phyloP scores from a whole-genome alignment of 2,329 filamentous ascomycete genomes.

The Periconia macrospinosa region DNA sequence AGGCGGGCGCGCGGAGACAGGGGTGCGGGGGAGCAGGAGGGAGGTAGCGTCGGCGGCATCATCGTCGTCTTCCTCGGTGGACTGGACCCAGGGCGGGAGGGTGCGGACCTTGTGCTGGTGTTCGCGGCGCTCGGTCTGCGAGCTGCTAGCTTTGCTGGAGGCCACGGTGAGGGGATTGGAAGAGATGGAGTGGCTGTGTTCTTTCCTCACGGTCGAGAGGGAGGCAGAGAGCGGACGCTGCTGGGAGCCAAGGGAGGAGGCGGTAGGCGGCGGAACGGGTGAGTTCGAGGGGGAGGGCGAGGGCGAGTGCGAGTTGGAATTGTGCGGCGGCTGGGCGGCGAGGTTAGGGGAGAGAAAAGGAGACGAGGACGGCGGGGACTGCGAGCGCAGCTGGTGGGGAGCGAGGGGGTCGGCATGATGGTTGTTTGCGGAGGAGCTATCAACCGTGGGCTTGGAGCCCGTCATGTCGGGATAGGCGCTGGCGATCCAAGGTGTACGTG shows the following conservation, averaged over 20 bases:
- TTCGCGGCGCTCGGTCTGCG: slow-evolving; percentile 33
- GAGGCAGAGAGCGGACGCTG: slow-evolving; percentile 35
- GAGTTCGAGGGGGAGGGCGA: slow-evolving; percentile 14
- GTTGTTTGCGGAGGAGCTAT: slow-evolving; percentile 9
- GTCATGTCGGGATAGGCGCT: slow-evolving; percentile 27
- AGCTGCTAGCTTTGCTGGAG: slow-evolving; percentile 33
- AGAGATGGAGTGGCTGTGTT: slow-evolving; percentile 38
- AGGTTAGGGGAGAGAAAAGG: slow-evolving; percentile 19
- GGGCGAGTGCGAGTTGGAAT: slow-evolving; percentile 2
- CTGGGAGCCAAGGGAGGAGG: slow-evolving; percentile 30
- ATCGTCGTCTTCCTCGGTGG: slow-evolving; percentile 37
- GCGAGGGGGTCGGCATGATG: background rate
- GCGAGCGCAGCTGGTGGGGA: background rate
- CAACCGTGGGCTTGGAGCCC: slow-evolving; percentile 28
- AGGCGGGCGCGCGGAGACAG: slow-evolving; percentile 35
- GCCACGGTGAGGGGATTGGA: slow-evolving; percentile 42
- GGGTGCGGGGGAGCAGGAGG: slow-evolving; percentile 39
- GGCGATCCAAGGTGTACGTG: background rate
- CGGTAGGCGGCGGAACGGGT: slow-evolving; percentile 32
- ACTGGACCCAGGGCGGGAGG: slow-evolving; percentile 44
- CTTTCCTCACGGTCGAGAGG: slow-evolving; percentile 30
- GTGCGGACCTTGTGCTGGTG: slow-evolving; percentile 38
- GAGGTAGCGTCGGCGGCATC: slow-evolving; percentile 33
- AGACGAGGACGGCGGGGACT: background rate
- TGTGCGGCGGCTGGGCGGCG: slow-evolving; percentile 8